phyloP scores from a whole-genome alignment of 352 stramenopile species.

The Pythium folliculosum region DNA sequence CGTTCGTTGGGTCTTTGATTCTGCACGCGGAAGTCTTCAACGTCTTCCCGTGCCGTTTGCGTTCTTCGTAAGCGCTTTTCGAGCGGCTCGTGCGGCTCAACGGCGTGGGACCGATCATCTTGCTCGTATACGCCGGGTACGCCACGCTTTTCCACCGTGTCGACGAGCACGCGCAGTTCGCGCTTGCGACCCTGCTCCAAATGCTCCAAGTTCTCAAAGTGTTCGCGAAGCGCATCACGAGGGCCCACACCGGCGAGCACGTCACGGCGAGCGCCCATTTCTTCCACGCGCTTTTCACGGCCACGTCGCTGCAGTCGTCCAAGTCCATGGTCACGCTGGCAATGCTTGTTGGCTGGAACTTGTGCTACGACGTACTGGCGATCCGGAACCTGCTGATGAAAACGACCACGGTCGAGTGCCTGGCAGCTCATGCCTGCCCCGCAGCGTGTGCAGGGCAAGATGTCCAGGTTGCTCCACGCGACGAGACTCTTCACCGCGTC shows the following conservation, averaged over 20 bases:
- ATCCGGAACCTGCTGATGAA: background rate
- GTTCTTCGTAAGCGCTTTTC: constrained; percentile 21
- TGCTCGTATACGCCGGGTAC: constrained; percentile 37
- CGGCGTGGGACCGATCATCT: constrained; percentile 10
- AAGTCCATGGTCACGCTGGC: constrained; percentile 35
- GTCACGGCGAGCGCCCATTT: constrained; percentile 24
- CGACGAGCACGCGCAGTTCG: constrained; percentile 27
- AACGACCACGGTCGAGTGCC: background rate
- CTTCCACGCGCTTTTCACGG: constrained; percentile 42
- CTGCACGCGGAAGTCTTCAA: constrained; percentile 15
- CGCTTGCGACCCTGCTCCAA: constrained; percentile 34
- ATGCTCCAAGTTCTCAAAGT: constrained; percentile 31
- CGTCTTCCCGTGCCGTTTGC: constrained; percentile 38
- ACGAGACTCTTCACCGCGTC: background rate
- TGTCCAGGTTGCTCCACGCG: background rate
- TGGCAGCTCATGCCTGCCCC: background rate
- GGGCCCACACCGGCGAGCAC: constrained; percentile 16
- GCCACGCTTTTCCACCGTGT: constrained; percentile 34
- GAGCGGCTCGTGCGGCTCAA: constrained; percentile 5
- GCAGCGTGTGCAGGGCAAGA: background rate
- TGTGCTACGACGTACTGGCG: constrained; percentile 17
- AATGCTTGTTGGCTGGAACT: constrained; percentile 31
- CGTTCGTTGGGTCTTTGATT: constrained; percentile 28
- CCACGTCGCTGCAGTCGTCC: constrained; percentile 39
- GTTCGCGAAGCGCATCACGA: constrained; percentile 8